Conservation (phyloP, 78 protist species). For the Mantamonas sphyraenae region DNA sequence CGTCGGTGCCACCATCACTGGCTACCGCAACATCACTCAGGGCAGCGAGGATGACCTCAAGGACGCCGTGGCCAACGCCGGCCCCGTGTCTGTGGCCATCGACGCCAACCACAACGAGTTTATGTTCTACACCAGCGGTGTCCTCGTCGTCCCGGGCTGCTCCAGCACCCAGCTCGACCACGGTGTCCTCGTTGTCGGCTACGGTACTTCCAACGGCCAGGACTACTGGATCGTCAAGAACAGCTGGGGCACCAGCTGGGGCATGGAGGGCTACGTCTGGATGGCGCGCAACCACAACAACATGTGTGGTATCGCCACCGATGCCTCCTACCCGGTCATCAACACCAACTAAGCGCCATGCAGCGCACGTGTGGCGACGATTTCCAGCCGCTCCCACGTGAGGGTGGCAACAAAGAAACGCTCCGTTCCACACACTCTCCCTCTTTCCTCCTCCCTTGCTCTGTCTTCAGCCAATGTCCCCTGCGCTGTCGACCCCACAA, state of each 20-base stretch:
- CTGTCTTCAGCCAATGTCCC: too few species aligned
- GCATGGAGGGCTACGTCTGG: slow-evolving; percentile 46
- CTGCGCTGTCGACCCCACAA: too few species aligned
- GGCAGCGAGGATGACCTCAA: slow-evolving; percentile 47
- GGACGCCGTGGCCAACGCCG: slow-evolving; percentile 35
- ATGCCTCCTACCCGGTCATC: slow-evolving; percentile 36
- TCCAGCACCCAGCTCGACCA: slow-evolving; percentile 60
- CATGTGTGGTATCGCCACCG: slow-evolving; percentile 61
- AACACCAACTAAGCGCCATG: too few species aligned
- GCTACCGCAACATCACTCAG: slow-evolving; percentile 29
- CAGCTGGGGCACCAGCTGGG: slow-evolving; percentile 84
- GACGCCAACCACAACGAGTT: slow-evolving; percentile 64
- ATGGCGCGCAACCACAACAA: slow-evolving; percentile 50
- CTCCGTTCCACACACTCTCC: too few species aligned
- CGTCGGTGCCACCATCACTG: slow-evolving; percentile 41
- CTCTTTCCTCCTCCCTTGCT: too few species aligned
- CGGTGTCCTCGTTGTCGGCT: slow-evolving; percentile 81
- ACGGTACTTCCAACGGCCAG: not conserved
- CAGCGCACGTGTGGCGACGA: too few species aligned
- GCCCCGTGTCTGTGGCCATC: slow-evolving; percentile 75
- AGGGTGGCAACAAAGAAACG: too few species aligned
- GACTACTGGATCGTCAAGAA: slow-evolving; percentile 81
- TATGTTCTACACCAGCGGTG: slow-evolving; percentile 70
- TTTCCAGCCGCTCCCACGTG: too few species aligned
- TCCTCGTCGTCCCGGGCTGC: slow-evolving; percentile 47